Conservation (phyloP, 345 rosid species). For the Garcia nutans region DNA sequence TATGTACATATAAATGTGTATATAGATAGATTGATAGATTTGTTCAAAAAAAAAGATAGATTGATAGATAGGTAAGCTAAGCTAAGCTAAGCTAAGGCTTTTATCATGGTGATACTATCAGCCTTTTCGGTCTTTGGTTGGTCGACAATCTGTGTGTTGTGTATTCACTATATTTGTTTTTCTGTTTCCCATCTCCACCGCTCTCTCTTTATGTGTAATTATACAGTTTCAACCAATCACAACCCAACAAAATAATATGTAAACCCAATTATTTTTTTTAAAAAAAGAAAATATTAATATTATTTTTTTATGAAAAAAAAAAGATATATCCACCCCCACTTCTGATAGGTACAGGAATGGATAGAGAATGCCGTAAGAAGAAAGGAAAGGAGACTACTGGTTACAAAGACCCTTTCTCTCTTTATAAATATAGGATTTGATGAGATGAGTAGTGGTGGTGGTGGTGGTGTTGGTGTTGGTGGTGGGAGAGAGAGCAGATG, state of each 20-base stretch:
- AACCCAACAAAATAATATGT: slow-evolving; percentile 14
- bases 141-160: slow-evolving; percentile 89
- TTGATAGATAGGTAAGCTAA: slow-evolving; percentile 19
- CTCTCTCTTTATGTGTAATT: slow-evolving; percentile 40
- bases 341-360: slow-evolving; percentile 53
- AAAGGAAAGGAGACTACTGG: slow-evolving; percentile 70
- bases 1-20: too few relatives aligned
- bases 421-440: slow-evolving; percentile 30
- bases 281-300: not conserved
- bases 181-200: slow-evolving; percentile 42
- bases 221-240: slow-evolving; percentile 47
- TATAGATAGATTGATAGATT: slow-evolving; percentile 23
- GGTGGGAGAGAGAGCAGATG: slow-evolving; percentile 27
- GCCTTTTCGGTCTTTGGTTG: slow-evolving; percentile 85
- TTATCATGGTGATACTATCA: slow-evolving; percentile 71
- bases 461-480: not conserved
- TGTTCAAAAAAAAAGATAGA: too few relatives aligned
- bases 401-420: slow-evolving; percentile 20
- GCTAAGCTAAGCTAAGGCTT: slow-evolving; percentile 30
- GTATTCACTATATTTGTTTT: slow-evolving; percentile 60
- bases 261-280: too few relatives aligned
- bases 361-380: slow-evolving; percentile 71
- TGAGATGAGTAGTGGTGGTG: too few relatives aligned
- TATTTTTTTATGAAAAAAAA: slow-evolving; percentile 11
- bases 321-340: slow-evolving; percentile 15